phyloP scores from a whole-genome alignment of 2,329 filamentous ascomycete genomes.

The Alternaria arbusti region DNA sequence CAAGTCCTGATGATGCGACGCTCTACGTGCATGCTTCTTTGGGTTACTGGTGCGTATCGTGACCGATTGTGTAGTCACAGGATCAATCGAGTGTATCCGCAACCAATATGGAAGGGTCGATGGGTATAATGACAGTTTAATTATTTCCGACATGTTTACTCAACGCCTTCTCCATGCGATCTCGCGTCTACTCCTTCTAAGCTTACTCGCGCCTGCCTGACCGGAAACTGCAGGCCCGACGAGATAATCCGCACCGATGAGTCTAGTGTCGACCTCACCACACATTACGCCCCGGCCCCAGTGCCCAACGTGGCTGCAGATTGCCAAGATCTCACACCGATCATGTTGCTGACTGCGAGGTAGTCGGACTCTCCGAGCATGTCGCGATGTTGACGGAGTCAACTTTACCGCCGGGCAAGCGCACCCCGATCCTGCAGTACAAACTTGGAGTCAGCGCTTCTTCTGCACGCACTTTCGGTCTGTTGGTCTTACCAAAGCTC shows the following conservation, averaged over 20 bases:
- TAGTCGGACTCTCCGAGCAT: constrained; percentile 10
- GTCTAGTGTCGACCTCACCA: neutral
- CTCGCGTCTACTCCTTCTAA: neutral
- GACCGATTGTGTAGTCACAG: neutral
- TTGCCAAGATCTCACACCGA: constrained; percentile 20
- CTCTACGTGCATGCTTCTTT: neutral
- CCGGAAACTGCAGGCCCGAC: neutral
- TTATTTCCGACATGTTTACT: neutral
- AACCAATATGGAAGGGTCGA: neutral
- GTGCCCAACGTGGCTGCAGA: neutral
- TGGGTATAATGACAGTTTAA: neutral
- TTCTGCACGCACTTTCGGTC: neutral
- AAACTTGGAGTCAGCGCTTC: constrained; percentile 1
- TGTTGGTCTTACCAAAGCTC: constrained; percentile 13
- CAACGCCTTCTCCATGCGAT: neutral
- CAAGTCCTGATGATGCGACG: constrained; percentile 5
- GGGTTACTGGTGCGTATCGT: neutral
- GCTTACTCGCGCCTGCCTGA: constrained; percentile 1
- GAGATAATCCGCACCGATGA: constrained; percentile 1
- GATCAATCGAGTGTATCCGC: neutral
- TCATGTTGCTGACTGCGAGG: constrained; percentile 9
- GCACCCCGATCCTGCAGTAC: constrained; percentile 17
- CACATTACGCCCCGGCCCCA: neutral
- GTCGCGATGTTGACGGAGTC: constrained; percentile 1
- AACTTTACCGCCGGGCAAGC: constrained; percentile 8